Conservation (phyloP, 768 basidiomycete species). For the Hericium rajendrae region DNA sequence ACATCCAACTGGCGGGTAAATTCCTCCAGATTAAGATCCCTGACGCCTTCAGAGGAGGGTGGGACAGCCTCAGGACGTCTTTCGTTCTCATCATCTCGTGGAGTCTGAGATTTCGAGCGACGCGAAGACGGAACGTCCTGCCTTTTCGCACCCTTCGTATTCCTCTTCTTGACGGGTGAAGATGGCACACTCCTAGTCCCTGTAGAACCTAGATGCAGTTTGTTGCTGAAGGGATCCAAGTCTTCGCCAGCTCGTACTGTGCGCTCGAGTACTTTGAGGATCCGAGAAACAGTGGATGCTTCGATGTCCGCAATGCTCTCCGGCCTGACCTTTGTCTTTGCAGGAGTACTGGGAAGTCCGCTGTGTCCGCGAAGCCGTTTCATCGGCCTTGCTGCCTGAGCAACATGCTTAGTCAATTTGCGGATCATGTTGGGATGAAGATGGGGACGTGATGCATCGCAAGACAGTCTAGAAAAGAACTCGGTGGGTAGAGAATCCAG, state of each 20-base stretch:
- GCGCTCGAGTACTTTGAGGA: constrained; percentile 73
- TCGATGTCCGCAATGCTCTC: constrained; percentile 55
- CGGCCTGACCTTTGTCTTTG: constrained; percentile 26
- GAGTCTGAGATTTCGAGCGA: constrained; percentile 36
- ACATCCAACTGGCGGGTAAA: constrained; percentile 45
- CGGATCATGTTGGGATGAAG: constrained; percentile 48
- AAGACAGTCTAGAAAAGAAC: constrained; percentile 55
- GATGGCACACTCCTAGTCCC: constrained; percentile 12
- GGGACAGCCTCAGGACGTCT: constrained; percentile 12
- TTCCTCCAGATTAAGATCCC: constrained; percentile 41
- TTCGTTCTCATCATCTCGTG: constrained; percentile 25
- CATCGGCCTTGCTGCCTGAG: constrained; percentile 54
- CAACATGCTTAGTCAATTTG: constrained; percentile 63
- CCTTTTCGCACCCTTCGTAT: constrained; percentile 29
- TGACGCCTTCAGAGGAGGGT: constrained; percentile 20
- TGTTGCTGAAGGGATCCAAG: constrained; percentile 54
- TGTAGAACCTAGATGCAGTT: constrained; percentile 7
- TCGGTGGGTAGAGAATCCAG: constrained; percentile 43
- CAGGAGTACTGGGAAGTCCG: constrained; percentile 31
- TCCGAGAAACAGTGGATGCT: constrained; percentile 43
- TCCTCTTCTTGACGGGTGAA: constrained; percentile 32
- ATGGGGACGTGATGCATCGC: constrained; percentile 49
- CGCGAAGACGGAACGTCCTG: constrained; percentile 26
- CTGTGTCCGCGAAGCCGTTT: constrained; percentile 48
- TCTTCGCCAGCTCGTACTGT: constrained; percentile 71